Evolutionary conservation across 495 filamentous ascomycete species (phyloP), one percentile per base, ranked within the genome.

Genomic region (Corynascus novoguineensis): DNA sequence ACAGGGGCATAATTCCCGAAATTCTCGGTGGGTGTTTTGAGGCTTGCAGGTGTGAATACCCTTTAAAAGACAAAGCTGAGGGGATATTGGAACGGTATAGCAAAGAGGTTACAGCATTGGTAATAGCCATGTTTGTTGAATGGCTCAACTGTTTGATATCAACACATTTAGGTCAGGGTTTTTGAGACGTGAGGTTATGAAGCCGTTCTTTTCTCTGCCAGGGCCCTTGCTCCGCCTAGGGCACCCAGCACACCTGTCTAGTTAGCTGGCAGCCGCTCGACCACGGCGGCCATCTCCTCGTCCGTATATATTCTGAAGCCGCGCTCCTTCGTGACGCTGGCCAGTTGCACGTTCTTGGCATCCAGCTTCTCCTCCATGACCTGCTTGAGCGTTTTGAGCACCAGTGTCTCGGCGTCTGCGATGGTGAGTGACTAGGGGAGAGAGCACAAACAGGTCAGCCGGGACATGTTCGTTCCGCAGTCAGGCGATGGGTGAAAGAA

Each of bases 331-430:
- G 93, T 98, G 53, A 97, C 95, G 67, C 91, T 97, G 42, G 93
- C 93, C 62, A 98, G 73, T 80, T 97, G 93, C 62, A 98, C 95
- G 68, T 97, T 98, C 82, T 97, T 97, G 40, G 88, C 80, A 70
- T 98, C 93, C 51, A 98, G 82, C 79, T 97, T 98, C 84, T 98
- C 93, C 77, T 98, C 93, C 93, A 98, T 98, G 51, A 98, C 93
- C 77, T 98, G 93, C 81, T 98, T 98, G 72, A 98, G 73, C 35
- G 93, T 98, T 83, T 97, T 97, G 62, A 98, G 78, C 31, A 97
- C 95, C 62, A 98, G 75, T 3, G 90, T 88, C 75, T 98, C 93
- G 21, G 93, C 93, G 71, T 98, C 93, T 46, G 81, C 75, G 58
- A 98, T 87, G 50, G 92, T 96, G 61, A 98, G 80, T 44, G 92